A percentile compares a stretch with the other conserved stretches of the same genome.
Conservation (phyloP, 73 alveolate genomes). For the Blepharisma japonicum region DNA sequence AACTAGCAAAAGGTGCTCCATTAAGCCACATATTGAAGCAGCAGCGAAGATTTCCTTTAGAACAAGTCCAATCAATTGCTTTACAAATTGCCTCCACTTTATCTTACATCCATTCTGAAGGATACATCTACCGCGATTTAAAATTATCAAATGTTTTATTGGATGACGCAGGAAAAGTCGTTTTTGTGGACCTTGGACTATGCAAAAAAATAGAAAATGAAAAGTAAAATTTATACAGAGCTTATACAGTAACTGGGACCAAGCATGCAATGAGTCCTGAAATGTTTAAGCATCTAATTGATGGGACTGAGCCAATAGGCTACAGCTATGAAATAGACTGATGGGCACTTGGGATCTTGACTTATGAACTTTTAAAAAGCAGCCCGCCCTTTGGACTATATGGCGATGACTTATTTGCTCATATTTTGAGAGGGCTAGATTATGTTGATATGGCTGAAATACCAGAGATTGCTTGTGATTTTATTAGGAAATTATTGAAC, state of each 20-base stretch:
- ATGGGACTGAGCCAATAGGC: slow-evolving; percentile 38
- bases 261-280: slow-evolving; percentile 70
- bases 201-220: background rate
- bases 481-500: background rate
- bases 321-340: slow-evolving; percentile 57
- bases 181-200: slow-evolving; percentile 5
- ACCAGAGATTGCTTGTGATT: background rate
- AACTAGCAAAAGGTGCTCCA: slow-evolving; percentile 26
- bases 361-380: slow-evolving; percentile 53
- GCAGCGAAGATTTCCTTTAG: slow-evolving; percentile 12
- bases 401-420: slow-evolving; percentile 3
- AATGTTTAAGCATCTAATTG: slow-evolving; percentile 44
- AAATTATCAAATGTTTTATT: slow-evolving; percentile 17
- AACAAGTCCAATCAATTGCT: background rate
- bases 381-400: slow-evolving; percentile 26
- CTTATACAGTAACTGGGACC: slow-evolving; percentile 40
- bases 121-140: background rate
- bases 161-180: slow-evolving; percentile 2
- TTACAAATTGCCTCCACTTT: slow-evolving; percentile 16
- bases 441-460: slow-evolving; percentile 20
- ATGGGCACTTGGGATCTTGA: slow-evolving; percentile 65
- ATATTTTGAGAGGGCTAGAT: background rate
- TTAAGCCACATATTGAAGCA: slow-evolving; percentile 8
- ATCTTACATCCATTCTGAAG: slow-evolving; percentile 12
- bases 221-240: slow-evolving; percentile 9